These are phyloP conservation scores for Pleoardoris graminearum DNA, from an alignment of 2,329 filamentous ascomycete species.

Conservation along the genomic window DNA sequence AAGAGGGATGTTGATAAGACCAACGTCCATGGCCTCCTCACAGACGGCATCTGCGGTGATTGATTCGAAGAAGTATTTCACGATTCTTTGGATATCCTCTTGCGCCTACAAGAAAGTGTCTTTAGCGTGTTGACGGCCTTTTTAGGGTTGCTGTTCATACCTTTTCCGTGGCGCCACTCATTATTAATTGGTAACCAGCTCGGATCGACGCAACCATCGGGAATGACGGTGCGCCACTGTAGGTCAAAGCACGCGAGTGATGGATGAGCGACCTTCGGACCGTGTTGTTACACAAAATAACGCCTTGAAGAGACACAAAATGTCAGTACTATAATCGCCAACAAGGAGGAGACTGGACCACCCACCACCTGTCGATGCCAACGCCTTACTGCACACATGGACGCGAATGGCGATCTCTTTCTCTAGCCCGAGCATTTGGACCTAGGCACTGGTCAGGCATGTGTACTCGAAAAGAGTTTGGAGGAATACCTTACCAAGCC, in stretches of 20 bases:
- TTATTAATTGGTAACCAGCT: too few relatives aligned
- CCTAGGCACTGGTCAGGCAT: too few relatives aligned
- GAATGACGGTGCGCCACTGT: slow-evolving; percentile 39
- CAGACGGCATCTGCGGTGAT: slow-evolving; percentile 8
- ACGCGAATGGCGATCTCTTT: slow-evolving; percentile 30
- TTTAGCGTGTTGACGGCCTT: too few relatives aligned
- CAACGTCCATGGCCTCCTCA: slow-evolving; percentile 8
- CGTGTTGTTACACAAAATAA: slow-evolving; percentile 21
- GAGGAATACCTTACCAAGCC: too few relatives aligned
- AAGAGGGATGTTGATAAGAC: slow-evolving; percentile 13
- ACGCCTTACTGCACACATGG: slow-evolving; percentile 33
- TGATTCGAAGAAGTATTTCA: slow-evolving; percentile 8
- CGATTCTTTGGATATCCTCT: slow-evolving; percentile 10
- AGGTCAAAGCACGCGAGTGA: slow-evolving; percentile 32
- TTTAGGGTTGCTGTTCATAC: too few relatives aligned
- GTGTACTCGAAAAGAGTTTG: too few relatives aligned
- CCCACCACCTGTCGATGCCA: slow-evolving; percentile 31
- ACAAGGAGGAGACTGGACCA: too few relatives aligned
- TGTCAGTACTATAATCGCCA: too few relatives aligned
- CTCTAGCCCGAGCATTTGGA: slow-evolving; percentile 26
- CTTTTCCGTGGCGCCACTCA: too few relatives aligned
- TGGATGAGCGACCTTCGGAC: slow-evolving; percentile 10
- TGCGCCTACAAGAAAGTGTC: too few relatives aligned
- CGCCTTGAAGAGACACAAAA: slow-evolving; percentile 6
- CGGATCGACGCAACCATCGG: slow-evolving; percentile 43